Evolutionary conservation across 768 basidiomycete genomes (phyloP).

Genomic region (Stropharia rugosoannulata): DNA sequence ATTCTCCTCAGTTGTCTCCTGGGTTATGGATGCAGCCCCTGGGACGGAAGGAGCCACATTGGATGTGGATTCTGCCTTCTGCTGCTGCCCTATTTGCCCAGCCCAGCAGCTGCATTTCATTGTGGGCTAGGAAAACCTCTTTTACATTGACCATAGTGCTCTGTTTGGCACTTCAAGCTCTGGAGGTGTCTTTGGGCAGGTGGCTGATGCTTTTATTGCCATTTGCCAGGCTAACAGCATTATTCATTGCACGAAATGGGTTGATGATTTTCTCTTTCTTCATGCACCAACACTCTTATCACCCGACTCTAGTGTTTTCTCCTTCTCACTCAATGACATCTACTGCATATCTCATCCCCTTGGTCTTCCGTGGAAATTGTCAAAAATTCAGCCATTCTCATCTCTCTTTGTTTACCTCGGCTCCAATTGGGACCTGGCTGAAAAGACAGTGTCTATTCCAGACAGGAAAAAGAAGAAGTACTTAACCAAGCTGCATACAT

Average conservation of each 20-base stretch:
- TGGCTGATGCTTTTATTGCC: conserved; percentile 29
- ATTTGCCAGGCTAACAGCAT: too few species aligned
- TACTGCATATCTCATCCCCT: conserved; percentile 19
- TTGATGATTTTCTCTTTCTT: conserved; percentile 34
- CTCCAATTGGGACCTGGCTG: conserved; percentile 31
- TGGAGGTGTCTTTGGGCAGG: conserved; percentile 26
- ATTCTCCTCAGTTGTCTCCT: conserved; percentile 6
- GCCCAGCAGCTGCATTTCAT: conserved; percentile 20
- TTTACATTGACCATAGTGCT: conserved; percentile 26
- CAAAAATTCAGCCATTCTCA: too few species aligned
- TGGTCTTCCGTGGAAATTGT: conserved; percentile 36
- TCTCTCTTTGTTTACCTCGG: conserved; percentile 34
- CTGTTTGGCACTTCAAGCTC: conserved; percentile 10
- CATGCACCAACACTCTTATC: conserved; percentile 9
- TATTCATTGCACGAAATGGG: conserved; percentile 30
- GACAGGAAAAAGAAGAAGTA: conserved; percentile 28
- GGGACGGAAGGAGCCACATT: conserved; percentile 34
- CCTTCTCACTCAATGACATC: conserved; percentile 21
- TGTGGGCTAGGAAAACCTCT: conserved; percentile 17
- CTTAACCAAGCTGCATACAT: conserved; percentile 19
- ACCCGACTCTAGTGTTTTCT: neutral
- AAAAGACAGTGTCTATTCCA: too few species aligned
- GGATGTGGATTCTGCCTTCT: conserved; percentile 36
- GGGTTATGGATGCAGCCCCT: conserved; percentile 23
- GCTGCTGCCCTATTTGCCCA: conserved; percentile 33